Conservation (phyloP, 2,329 filamentous ascomycete species). For the Botryotinia narcissicola region DNA sequence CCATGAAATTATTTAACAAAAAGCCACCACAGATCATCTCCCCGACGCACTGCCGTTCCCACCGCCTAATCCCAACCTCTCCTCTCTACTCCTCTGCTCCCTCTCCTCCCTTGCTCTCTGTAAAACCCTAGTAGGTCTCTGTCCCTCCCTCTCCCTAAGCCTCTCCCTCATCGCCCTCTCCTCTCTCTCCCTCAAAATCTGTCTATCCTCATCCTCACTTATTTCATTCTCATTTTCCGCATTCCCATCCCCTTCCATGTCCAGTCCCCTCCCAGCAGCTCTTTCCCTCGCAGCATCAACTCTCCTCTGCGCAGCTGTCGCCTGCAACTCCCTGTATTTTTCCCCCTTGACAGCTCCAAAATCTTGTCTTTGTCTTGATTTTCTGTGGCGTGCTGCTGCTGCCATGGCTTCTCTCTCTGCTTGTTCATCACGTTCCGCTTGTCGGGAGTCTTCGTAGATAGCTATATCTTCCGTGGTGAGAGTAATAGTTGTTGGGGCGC, state of each 20-base stretch:
- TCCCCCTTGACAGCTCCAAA: neutral
- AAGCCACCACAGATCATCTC: neutral
- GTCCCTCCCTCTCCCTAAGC: conserved; percentile 28
- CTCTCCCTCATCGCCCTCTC: neutral
- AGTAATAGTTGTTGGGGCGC: conserved; percentile 64
- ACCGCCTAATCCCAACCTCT: conserved; percentile 39
- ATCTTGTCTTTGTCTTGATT: neutral
- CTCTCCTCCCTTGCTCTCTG: conserved; percentile 30
- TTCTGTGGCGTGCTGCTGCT: neutral
- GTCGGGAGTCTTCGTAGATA: conserved; percentile 60
- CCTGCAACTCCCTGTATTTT: neutral
- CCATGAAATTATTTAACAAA: neutral
- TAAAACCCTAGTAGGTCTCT: conserved; percentile 23
- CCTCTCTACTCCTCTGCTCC: conserved; percentile 37
- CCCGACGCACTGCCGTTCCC: conserved; percentile 24
- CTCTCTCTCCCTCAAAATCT: conserved; percentile 19
- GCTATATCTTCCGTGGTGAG: conserved; percentile 70
- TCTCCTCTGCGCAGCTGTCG: conserved; percentile 21
- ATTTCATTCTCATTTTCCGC: conserved; percentile 13
- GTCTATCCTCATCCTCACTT: conserved; percentile 21
- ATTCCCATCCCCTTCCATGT: neutral
- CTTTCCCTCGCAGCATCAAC: conserved; percentile 18
- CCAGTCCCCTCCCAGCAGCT: neutral
- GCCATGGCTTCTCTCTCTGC: conserved; percentile 15
- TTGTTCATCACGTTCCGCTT: conserved; percentile 32